Evolutionary conservation across 805 yeast species (phyloP).

Genomic region (Yamadazyma philogaea): DNA sequence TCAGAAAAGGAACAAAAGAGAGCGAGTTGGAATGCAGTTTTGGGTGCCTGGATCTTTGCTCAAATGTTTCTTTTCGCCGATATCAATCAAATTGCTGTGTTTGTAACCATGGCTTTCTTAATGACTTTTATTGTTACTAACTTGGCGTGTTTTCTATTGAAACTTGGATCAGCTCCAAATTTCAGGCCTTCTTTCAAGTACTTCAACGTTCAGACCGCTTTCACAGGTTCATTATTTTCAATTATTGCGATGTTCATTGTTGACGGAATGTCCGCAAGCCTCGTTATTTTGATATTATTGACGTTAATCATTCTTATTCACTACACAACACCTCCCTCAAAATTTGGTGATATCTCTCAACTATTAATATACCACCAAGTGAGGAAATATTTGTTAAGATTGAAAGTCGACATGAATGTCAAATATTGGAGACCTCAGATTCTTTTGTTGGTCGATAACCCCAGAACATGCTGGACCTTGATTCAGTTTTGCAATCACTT

Average conservation of each 20-base stretch:
- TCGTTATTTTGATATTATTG: constrained; percentile 63
- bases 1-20: constrained; percentile 41
- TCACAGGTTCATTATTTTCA: constrained; percentile 66
- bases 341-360: constrained; percentile 98
- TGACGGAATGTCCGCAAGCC: constrained; percentile 84
- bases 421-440: constrained; percentile 99
- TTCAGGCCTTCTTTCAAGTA: constrained; percentile 93
- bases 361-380: constrained; percentile 94
- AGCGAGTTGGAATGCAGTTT: constrained; percentile 64
- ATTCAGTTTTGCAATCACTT: constrained; percentile 90
- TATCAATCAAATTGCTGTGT: constrained; percentile 89
- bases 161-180: constrained; percentile 94
- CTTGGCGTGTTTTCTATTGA: constrained; percentile 85
- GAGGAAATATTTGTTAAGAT: constrained; percentile 77
- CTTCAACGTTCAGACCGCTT: constrained; percentile 80
- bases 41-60: constrained; percentile 76
- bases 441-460: constrained; percentile 81
- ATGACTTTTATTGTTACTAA: constrained; percentile 96
- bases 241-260: constrained; percentile 89
- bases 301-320: constrained; percentile 77
- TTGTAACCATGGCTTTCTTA: constrained; percentile 94
- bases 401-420: constrained; percentile 83
- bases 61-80: constrained; percentile 86
- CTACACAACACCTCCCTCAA: constrained; percentile 88
- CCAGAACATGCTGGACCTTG: constrained; percentile 87